These are phyloP conservation scores for Prunus dulcis DNA, from an alignment of 306 rosid genomes.

Conservation along the genomic window DNA sequence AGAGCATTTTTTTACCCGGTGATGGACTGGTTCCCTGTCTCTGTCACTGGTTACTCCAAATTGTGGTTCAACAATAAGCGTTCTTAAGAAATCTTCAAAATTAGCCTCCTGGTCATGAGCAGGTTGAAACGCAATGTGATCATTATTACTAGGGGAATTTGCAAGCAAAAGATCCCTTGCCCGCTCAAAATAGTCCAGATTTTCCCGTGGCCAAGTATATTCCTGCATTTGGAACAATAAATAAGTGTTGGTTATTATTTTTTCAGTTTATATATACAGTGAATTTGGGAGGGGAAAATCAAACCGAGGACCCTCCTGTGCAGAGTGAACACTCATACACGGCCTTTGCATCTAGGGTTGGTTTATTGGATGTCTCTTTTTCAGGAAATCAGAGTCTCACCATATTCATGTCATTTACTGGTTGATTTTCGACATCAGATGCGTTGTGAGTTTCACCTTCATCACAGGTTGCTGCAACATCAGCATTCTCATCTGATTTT, in stretches of 20 bases:
- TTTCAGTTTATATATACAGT: too few species aligned
- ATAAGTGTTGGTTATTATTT: constrained; percentile 8
- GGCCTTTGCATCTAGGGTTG: too few species aligned
- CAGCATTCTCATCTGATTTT: constrained; percentile 18
- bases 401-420: neutral
- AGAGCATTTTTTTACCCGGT: constrained; percentile 36
- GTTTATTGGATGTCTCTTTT: constrained; percentile 9
- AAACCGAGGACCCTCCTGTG: too few species aligned
- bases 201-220: neutral
- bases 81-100: neutral
- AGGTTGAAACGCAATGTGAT: neutral
- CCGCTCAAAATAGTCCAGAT: neutral
- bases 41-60: constrained; percentile 24
- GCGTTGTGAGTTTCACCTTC: constrained; percentile 25
- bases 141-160: constrained; percentile 3
- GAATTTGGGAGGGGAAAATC: too few species aligned
- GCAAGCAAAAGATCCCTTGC: neutral
- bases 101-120: constrained; percentile 16
- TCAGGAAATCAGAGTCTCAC: constrained; percentile 31
- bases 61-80: neutral
- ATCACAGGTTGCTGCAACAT: neutral
- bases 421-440: constrained; percentile 17
- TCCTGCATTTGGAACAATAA: constrained; percentile 23
- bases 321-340: too few species aligned
- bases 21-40: constrained; percentile 28